Evolutionary conservation across 1,284 basidiomycete species (phyloP).

Genomic region (Schizopora paradoxa): DNA sequence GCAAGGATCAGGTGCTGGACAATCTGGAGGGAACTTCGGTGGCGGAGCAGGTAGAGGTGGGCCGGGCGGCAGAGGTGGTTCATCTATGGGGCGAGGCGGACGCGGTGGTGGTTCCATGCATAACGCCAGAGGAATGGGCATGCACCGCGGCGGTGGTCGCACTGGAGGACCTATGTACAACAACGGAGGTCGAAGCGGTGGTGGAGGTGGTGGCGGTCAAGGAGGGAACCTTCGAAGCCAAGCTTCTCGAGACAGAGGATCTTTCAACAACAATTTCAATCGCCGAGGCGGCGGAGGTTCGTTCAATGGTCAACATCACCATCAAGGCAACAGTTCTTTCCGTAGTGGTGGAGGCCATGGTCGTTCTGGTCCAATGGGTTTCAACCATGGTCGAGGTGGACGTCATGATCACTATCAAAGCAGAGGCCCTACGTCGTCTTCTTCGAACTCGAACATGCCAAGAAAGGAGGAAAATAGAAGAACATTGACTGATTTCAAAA

Average conservation of each 20-base stretch:
- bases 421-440: constrained; percentile 10
- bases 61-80: constrained; percentile 35
- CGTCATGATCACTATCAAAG: constrained; percentile 40
- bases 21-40: constrained; percentile 11
- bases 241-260: constrained; percentile 51
- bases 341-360: constrained; percentile 34
- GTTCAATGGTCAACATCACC: constrained; percentile 40
- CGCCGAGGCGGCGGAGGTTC: constrained; percentile 60
- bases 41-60: constrained; percentile 20
- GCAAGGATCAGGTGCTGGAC: no score
- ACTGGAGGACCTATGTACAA: constrained; percentile 26
- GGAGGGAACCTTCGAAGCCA: constrained; percentile 48
- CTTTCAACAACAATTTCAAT: constrained; percentile 53
- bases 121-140: constrained; percentile 37
- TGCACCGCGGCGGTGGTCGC: constrained; percentile 33
- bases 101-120: constrained; percentile 45
- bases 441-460: constrained; percentile 33
- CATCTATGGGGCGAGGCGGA: constrained; percentile 35
- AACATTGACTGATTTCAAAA: constrained; percentile 94
- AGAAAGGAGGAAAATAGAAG: constrained; percentile 79
- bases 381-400: constrained; percentile 38
- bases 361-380: constrained; percentile 7
- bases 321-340: constrained; percentile 31
- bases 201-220: constrained; percentile 18
- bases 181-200: constrained; percentile 19